These are phyloP conservation scores for Akanthomyces muscarius DNA, from an alignment of 2,329 filamentous ascomycete genomes.

Conservation along the genomic window DNA sequence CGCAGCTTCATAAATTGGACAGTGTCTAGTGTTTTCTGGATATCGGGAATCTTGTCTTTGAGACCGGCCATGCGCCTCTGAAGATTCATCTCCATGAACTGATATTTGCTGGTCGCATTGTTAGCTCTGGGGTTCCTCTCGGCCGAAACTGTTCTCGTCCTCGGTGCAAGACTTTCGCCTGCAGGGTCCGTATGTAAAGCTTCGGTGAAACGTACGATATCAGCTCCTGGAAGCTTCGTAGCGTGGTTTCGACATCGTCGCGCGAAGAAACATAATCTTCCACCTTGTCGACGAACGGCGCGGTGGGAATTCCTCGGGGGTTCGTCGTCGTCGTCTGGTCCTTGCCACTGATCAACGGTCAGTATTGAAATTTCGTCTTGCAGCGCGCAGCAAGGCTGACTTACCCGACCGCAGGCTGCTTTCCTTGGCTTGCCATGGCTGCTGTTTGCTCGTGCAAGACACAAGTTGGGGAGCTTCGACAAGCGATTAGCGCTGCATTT, in stretches of 20 bases:
- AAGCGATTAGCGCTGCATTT: slow-evolving; percentile 31
- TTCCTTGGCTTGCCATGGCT: slow-evolving; percentile 41
- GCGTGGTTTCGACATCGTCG: slow-evolving; percentile 72
- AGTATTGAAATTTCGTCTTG: background rate
- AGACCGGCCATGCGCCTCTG: slow-evolving; percentile 76
- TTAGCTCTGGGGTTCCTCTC: background rate
- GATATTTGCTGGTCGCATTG: slow-evolving; percentile 72
- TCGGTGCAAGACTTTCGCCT: background rate
- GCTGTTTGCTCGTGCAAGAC: slow-evolving; percentile 22
- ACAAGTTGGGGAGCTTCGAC: slow-evolving; percentile 23
- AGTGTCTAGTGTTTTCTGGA: slow-evolving; percentile 90
- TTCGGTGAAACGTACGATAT: slow-evolving; percentile 63
- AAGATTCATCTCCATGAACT: slow-evolving; percentile 97
- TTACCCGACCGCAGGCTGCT: slow-evolving; percentile 35
- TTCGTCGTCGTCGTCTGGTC: slow-evolving; percentile 64
- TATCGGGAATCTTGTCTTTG: slow-evolving; percentile 94
- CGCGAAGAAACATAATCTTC: slow-evolving; percentile 81
- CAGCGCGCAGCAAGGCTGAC: background rate
- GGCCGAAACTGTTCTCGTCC: background rate
- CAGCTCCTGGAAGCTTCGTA: slow-evolving; percentile 88
- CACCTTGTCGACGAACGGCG: slow-evolving; percentile 82
- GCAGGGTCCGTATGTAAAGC: background rate
- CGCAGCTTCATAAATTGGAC: slow-evolving; percentile 78
- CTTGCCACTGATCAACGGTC: slow-evolving; percentile 28
- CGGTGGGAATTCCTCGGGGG: slow-evolving; percentile 76